phyloP scores from a whole-genome alignment of 306 rosid genomes.

The Lablab purpureus region DNA sequence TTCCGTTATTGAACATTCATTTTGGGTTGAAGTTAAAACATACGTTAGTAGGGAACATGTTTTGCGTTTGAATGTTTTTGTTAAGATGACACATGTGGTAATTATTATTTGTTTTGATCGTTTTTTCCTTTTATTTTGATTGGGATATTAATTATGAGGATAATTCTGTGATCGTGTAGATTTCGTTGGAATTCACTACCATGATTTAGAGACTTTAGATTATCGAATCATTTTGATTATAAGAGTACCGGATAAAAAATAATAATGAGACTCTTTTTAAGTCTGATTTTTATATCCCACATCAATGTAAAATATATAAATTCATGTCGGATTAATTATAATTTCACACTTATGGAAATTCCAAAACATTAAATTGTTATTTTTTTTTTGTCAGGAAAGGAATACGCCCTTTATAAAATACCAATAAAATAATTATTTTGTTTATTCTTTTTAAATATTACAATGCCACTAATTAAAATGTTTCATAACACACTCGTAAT shows the following conservation, averaged over 20 bases:
- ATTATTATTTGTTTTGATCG: background rate
- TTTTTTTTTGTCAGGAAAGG: no score
- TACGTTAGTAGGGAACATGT: slow-evolving; percentile 1
- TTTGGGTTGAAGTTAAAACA: slow-evolving; percentile 9
- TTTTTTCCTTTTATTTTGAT: background rate
- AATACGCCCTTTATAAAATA: no score
- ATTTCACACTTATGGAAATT: background rate
- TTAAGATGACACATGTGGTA: background rate
- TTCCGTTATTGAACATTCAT: slow-evolving; percentile 11
- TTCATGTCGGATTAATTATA: no score
- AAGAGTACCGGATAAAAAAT: no score
- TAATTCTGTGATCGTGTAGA: background rate
- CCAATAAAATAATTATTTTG: no score
- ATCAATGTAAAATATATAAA: background rate
- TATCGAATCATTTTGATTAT: background rate
- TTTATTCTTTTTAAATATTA: no score
- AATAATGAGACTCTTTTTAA: no score
- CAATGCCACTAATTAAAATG: no score
- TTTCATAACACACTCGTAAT: no score
- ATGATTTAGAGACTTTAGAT: background rate
- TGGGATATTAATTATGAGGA: background rate
- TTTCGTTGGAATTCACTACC: background rate
- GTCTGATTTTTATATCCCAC: background rate
- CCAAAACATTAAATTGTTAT: background rate
- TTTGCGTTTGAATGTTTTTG: background rate